phyloP scores from a whole-genome alignment of 139 green algal genomes.

The Coelastrella sp. region DNA sequence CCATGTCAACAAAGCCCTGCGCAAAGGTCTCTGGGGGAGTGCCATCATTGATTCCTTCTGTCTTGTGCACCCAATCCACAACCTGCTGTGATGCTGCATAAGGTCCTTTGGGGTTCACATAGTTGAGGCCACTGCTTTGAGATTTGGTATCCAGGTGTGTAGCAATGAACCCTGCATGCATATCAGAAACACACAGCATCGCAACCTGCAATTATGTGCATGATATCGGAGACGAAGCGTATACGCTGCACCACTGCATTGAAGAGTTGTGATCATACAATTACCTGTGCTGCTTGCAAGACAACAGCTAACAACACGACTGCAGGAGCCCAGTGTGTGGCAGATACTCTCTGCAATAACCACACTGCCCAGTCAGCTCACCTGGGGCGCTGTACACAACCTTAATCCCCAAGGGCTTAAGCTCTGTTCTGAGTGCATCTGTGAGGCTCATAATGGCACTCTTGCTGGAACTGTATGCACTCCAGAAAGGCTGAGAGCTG shows the following conservation, averaged over 20 bases:
- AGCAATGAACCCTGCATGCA: constrained; percentile 20
- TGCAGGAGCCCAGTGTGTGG: neutral
- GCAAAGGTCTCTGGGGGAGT: constrained; percentile 9
- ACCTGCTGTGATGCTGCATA: constrained; percentile 1
- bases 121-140: neutral
- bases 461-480: constrained; percentile 26
- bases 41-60: constrained; percentile 18
- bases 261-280: too few species aligned
- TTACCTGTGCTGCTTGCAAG: too few species aligned
- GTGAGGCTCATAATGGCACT: neutral
- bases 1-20: constrained; percentile 34
- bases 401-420: constrained; percentile 14
- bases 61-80: constrained; percentile 14
- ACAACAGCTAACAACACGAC: neutral
- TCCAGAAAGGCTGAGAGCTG: neutral
- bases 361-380: neutral
- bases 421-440: constrained; percentile 4
- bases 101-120: constrained; percentile 19
- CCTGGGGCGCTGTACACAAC: constrained; percentile 25
- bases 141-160: constrained; percentile 26
- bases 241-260: too few species aligned
- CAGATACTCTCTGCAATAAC: neutral
- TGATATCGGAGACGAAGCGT: neutral
- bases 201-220: neutral
- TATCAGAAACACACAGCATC: neutral